Evolutionary conservation across 2,329 filamentous ascomycete species (phyloP).

Genomic region (Talaromyces funiculosus): DNA sequence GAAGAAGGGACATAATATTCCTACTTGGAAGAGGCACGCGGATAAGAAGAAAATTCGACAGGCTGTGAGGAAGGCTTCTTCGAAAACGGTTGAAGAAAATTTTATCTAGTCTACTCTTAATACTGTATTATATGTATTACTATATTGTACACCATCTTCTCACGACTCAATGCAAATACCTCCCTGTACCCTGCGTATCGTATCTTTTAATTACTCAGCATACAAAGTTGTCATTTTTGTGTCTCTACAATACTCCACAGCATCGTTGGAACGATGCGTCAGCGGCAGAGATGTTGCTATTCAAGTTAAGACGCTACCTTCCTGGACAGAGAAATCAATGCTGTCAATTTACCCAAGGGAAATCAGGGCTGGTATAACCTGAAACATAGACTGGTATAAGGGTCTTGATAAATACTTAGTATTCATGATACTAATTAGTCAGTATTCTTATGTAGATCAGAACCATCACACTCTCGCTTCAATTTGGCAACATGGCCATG

Average conservation of each 20-base stretch:
- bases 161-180: neutral
- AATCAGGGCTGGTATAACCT: too few species aligned
- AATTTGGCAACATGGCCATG: neutral
- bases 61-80: constrained; percentile 26
- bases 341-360: too few species aligned
- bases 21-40: constrained; percentile 41
- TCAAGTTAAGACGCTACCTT: too few species aligned
- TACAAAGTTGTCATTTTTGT: too few species aligned
- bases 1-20: constrained; percentile 32
- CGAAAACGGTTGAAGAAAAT: neutral
- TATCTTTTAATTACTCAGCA: too few species aligned
- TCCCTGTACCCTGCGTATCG: too few species aligned
- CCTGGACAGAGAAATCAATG: too few species aligned
- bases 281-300: too few species aligned
- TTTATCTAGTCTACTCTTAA: neutral
- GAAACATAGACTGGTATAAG: too few species aligned
- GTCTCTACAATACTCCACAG: too few species aligned
- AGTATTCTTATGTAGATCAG: neutral
- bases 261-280: too few species aligned
- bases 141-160: neutral
- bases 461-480: neutral
- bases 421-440: neutral
- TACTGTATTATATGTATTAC: neutral
- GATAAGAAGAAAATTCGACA: constrained; percentile 40
- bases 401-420: neutral